Evolutionary conservation across 73 alveolate genomes (phyloP).

Genomic region (Paramecium biaurelia): DNA sequence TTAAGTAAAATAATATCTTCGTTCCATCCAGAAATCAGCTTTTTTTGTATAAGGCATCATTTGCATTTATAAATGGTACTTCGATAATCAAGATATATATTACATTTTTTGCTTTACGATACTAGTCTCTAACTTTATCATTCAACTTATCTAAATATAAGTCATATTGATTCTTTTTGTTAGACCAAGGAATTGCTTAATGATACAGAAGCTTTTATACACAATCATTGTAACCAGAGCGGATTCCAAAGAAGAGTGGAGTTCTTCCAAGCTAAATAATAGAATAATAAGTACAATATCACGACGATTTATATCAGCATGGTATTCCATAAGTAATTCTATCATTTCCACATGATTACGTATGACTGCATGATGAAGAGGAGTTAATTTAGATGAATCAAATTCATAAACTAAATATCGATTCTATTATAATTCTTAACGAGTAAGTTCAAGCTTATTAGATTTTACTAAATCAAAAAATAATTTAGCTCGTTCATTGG

Average conservation of each 20-base stretch:
- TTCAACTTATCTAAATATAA: neutral
- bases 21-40: neutral
- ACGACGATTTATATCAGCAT: slow-evolving; percentile 9
- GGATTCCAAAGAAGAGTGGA: neutral
- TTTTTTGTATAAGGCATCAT: neutral
- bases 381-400: neutral
- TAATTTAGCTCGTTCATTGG: neutral
- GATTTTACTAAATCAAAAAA: slow-evolving; percentile 1
- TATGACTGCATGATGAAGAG: slow-evolving; percentile 1
- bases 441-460: neutral
- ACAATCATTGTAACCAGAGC: neutral
- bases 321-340: neutral
- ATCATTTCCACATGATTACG: neutral
- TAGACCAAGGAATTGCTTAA: slow-evolving; percentile 15
- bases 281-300: neutral
- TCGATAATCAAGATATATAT: neutral
- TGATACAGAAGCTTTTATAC: neutral
- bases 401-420: neutral
- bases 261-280: neutral
- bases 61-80: slow-evolving; percentile 4
- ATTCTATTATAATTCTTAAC: neutral
- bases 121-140: neutral
- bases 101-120: neutral
- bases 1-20: slow-evolving; percentile 20
- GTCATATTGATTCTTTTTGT: neutral